phyloP scores from a whole-genome alignment of 768 basidiomycete species.

The Mycena polygramma region DNA sequence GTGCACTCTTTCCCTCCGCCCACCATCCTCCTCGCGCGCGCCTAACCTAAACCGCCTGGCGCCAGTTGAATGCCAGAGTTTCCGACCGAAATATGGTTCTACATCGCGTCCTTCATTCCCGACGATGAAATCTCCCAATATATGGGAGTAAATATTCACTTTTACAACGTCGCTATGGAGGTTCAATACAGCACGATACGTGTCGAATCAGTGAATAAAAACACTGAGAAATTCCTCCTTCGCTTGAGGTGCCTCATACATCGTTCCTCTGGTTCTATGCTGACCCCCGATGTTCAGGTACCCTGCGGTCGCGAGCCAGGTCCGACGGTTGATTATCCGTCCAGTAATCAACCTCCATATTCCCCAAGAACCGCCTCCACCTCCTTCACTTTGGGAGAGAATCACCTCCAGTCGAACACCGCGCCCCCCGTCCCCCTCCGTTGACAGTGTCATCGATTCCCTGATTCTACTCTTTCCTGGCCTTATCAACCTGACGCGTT shows the following conservation, averaged over 20 bases:
- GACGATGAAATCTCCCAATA: conserved; percentile 43
- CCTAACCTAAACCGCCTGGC: too few relatives aligned
- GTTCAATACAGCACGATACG: conserved; percentile 44
- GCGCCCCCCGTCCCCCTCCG: conserved; percentile 34
- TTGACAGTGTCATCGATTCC: conserved; percentile 45
- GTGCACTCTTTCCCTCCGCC: not conserved
- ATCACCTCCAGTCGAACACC: not conserved
- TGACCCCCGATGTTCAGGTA: conserved; percentile 33
- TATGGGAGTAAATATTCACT: conserved; percentile 48
- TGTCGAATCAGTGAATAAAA: conserved; percentile 41
- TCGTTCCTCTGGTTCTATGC: not conserved
- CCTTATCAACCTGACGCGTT: conserved; percentile 48
- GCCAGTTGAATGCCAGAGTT: conserved; percentile 31
- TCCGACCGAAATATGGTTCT: conserved; percentile 52
- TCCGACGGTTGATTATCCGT: conserved; percentile 21
- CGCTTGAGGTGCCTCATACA: conserved; percentile 41
- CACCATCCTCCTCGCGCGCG: too few relatives aligned
- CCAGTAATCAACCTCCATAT: conserved; percentile 9
- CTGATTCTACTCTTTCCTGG: conserved; percentile 48
- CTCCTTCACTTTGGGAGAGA: conserved; percentile 14
- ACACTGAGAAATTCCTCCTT: conserved; percentile 34
- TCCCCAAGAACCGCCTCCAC: not conserved
- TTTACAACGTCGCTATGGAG: conserved; percentile 50
- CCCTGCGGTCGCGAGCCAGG: conserved; percentile 42
- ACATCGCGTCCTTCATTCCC: conserved; percentile 46